phyloP scores from a whole-genome alignment of 495 filamentous ascomycete species.

The Hypoxylon lienhwacheense region DNA sequence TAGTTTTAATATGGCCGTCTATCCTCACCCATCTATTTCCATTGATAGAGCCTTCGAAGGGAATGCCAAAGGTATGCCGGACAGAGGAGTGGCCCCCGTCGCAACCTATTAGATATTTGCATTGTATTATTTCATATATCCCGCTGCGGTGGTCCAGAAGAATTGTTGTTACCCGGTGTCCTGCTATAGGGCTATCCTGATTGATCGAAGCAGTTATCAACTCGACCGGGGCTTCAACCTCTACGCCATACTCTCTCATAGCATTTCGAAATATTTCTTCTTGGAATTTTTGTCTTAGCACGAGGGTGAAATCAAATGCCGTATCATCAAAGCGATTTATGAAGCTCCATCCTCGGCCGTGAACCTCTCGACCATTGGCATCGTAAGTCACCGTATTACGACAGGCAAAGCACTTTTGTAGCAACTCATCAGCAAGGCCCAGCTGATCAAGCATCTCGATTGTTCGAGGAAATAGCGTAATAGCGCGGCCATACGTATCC shows the following conservation, averaged over 20 bases:
- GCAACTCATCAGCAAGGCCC: slow-evolving; percentile 37
- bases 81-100: slow-evolving; percentile 51
- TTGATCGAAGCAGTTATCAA: slow-evolving; percentile 40
- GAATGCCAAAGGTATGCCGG: slow-evolving; percentile 42
- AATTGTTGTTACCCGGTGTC: slow-evolving; percentile 36
- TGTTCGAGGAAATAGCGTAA: slow-evolving; percentile 49
- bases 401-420: slow-evolving; percentile 57
- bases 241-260: slow-evolving; percentile 34
- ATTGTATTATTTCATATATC: slow-evolving; percentile 29
- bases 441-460: slow-evolving; percentile 52
- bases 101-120: slow-evolving; percentile 49
- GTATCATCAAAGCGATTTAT: slow-evolving; percentile 43
- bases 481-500: slow-evolving; percentile 47
- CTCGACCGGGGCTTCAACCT: slow-evolving; percentile 42
- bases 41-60: slow-evolving; percentile 48
- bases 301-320: slow-evolving; percentile 43
- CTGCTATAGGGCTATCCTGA: slow-evolving; percentile 27
- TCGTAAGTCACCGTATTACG: slow-evolving; percentile 51
- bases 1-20: slow-evolving; percentile 47
- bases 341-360: slow-evolving; percentile 39
- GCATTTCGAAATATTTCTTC: slow-evolving; percentile 47
- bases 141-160: slow-evolving; percentile 27
- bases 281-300: slow-evolving; percentile 48
- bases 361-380: slow-evolving; percentile 32
- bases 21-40: slow-evolving; percentile 51